Evolutionary conservation across 345 rosid species (phyloP).

Genomic region (Mallotus nudiflorus): DNA sequence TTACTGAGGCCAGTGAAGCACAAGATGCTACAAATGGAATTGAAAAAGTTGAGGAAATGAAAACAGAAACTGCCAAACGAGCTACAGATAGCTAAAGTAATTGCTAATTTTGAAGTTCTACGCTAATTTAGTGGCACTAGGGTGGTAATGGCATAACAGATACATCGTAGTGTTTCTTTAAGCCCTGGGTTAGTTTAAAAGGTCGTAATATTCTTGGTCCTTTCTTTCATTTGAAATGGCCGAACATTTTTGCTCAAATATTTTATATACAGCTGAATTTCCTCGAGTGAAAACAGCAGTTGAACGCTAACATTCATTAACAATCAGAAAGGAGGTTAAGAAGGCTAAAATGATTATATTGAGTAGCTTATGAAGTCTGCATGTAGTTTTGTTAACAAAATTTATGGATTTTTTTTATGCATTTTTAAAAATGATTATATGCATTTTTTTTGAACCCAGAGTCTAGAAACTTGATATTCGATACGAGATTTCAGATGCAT

Average conservation of each 20-base stretch:
- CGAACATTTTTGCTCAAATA: background rate
- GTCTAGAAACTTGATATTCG: too few species aligned
- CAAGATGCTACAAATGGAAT: slow-evolving; percentile 23
- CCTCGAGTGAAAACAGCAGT: too few species aligned
- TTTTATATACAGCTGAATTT: background rate
- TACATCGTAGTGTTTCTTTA: background rate
- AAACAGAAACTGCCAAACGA: background rate
- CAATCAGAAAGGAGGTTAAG: too few species aligned
- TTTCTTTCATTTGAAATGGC: background rate
- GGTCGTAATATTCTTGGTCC: background rate
- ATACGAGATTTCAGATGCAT: too few species aligned
- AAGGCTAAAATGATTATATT: too few species aligned
- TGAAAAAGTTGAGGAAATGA: slow-evolving; percentile 15
- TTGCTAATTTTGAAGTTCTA: background rate
- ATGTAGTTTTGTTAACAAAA: too few species aligned
- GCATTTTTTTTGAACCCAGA: too few species aligned
- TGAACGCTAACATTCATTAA: too few species aligned
- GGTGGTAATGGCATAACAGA: background rate
- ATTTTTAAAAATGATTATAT: too few species aligned
- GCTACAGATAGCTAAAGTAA: slow-evolving; percentile 5
- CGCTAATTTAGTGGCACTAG: background rate
- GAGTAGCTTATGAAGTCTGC: too few species aligned
- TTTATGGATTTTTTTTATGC: too few species aligned
- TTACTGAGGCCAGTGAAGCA: slow-evolving; percentile 19
- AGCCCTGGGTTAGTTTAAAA: background rate